Evolutionary conservation across 495 filamentous ascomycete genomes (phyloP).

Genomic region (Articulospora tetracladia): DNA sequence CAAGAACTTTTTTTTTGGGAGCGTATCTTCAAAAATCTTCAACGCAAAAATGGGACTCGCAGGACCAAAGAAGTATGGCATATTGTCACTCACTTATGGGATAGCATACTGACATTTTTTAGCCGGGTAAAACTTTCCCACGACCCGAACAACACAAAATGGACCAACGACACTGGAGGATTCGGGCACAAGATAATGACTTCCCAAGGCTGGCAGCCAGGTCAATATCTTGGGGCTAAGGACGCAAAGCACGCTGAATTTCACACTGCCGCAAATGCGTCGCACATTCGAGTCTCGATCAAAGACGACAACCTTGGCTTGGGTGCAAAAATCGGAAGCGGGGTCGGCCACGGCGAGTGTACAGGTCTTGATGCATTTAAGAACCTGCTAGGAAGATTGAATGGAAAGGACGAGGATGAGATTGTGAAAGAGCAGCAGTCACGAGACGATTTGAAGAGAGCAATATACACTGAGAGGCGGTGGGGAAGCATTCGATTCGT

Average conservation of each 20-base stretch:
- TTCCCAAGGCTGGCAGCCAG: slow-evolving; percentile 86
- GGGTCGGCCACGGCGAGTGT: slow-evolving; percentile 59
- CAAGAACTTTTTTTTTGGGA: slow-evolving; percentile 14
- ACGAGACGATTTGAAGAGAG: slow-evolving; percentile 59
- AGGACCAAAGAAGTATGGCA: slow-evolving; percentile 60
- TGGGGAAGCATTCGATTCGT: slow-evolving; percentile 78
- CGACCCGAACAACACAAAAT: slow-evolving; percentile 92
- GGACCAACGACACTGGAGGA: slow-evolving; percentile 73
- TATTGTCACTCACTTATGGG: slow-evolving; percentile 16
- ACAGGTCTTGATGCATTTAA: slow-evolving; percentile 82
- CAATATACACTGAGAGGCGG: slow-evolving; percentile 62
- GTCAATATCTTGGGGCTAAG: slow-evolving; percentile 70
- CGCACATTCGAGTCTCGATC: slow-evolving; percentile 72
- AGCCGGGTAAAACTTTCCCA: slow-evolving; percentile 79
- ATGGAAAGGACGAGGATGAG: slow-evolving; percentile 73
- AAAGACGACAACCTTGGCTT: slow-evolving; percentile 90
- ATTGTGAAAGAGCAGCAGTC: slow-evolving; percentile 60
- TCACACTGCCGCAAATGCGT: slow-evolving; percentile 70
- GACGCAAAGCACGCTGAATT: slow-evolving; percentile 67
- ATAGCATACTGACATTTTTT: slow-evolving; percentile 17
- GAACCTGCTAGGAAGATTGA: slow-evolving; percentile 78
- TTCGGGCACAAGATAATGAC: slow-evolving; percentile 87
- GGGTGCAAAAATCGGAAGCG: slow-evolving; percentile 68
- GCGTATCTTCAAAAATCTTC: slow-evolving; percentile 7
- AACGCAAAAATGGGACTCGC: slow-evolving; percentile 64